A percentile compares a stretch with the other conserved stretches of the same genome.
Conservation (phyloP, 2,329 filamentous ascomycete genomes). For the Cladophialophora exuberans region DNA sequence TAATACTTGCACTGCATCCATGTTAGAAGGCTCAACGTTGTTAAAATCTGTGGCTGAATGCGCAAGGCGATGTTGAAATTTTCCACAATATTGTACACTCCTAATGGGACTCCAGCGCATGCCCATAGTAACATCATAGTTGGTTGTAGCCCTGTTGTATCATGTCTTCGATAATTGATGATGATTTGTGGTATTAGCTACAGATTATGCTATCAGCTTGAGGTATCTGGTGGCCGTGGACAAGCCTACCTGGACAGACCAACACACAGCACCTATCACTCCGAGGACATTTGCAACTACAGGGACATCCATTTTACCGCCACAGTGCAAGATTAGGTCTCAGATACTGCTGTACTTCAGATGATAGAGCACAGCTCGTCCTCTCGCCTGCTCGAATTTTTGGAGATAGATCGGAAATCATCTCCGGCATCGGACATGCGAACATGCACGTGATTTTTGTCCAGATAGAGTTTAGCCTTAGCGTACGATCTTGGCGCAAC, state of each 20-base stretch:
- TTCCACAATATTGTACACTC: constrained; percentile 62
- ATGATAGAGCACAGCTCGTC: too few species aligned
- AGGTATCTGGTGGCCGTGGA: background rate
- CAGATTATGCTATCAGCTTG: background rate
- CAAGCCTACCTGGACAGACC: constrained; percentile 62
- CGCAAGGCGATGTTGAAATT: constrained; percentile 57
- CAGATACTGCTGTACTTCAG: too few species aligned
- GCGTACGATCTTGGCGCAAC: too few species aligned
- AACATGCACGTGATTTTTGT: too few species aligned
- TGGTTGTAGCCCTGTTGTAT: constrained; percentile 66
- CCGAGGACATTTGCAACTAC: constrained; percentile 62
- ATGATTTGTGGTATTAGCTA: constrained; percentile 71
- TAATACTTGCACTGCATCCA: constrained; percentile 62
- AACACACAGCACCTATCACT: constrained; percentile 65
- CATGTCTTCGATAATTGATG: constrained; percentile 68
- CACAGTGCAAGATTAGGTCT: too few species aligned
- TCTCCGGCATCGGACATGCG: too few species aligned
- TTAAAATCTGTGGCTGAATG: constrained; percentile 62
- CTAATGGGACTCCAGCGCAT: constrained; percentile 68
- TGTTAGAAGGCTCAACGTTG: constrained; percentile 54
- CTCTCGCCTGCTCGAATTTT: too few species aligned
- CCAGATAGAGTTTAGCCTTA: too few species aligned
- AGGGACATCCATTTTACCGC: constrained; percentile 57
- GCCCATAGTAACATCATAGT: constrained; percentile 76
- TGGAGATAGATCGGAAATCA: too few species aligned